Conservation (phyloP, 2,329 filamentous ascomycete genomes). For the Knoxdaviesia capensis region DNA sequence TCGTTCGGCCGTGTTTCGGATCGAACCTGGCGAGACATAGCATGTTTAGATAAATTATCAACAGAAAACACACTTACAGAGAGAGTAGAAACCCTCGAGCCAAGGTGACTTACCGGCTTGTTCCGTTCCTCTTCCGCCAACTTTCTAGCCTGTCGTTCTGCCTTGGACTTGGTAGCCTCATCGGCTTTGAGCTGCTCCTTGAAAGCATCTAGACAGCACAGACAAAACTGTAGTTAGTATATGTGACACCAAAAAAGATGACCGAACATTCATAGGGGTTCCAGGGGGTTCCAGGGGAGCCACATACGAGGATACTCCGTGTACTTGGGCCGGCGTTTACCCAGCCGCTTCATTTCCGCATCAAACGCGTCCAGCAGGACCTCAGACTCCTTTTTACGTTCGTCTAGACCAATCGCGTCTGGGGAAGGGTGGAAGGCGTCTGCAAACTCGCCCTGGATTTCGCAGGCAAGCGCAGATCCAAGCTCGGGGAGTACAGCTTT, state of each 20-base stretch:
- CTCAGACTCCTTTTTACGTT: conserved; percentile 19
- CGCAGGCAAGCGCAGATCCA: conserved; percentile 19
- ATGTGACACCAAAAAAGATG: neutral
- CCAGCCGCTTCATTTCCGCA: conserved; percentile 18
- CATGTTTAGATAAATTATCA: conserved; percentile 1
- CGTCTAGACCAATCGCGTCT: conserved; percentile 19
- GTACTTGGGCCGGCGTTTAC: conserved; percentile 23
- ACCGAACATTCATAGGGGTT: neutral
- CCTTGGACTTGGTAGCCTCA: conserved; percentile 23
- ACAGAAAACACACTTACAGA: neutral
- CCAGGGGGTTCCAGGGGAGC: neutral
- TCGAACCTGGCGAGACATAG: conserved; percentile 13
- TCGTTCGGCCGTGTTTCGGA: conserved; percentile 22
- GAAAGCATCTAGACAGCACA: conserved; percentile 15
- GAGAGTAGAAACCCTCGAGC: neutral
- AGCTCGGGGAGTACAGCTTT: conserved; percentile 18
- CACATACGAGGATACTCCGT: conserved; percentile 22
- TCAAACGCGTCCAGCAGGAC: conserved; percentile 19
- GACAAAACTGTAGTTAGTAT: neutral
- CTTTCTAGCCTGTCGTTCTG: conserved; percentile 23
- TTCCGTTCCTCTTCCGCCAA: conserved; percentile 18
- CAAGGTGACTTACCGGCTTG: conserved; percentile 15
- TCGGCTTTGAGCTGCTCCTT: conserved; percentile 26
- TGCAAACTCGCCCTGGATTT: conserved; percentile 22
- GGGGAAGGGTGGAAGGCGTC: conserved; percentile 18